Evolutionary conservation across 2,329 filamentous ascomycete genomes (phyloP).

Genomic region (Rugonectria rugulosa): DNA sequence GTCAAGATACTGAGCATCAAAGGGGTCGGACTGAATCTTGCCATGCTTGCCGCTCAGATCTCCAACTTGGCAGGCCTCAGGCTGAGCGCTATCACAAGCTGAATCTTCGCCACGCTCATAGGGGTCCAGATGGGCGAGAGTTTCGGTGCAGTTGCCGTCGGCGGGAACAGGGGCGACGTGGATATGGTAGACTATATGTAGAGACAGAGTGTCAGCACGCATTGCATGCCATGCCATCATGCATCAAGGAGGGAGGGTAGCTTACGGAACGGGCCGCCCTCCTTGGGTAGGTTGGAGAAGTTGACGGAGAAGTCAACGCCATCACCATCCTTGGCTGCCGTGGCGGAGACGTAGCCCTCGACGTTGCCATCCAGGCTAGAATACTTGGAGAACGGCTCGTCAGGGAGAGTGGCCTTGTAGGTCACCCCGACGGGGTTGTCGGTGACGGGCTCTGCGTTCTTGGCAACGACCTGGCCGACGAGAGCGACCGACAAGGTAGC

Average conservation of each 20-base stretch:
- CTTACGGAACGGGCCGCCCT: conserved; percentile 67
- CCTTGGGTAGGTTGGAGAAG: conserved; percentile 65
- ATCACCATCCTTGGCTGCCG: conserved; percentile 55
- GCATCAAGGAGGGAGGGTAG: conserved; percentile 23
- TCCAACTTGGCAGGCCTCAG: conserved; percentile 76
- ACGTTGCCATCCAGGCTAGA: conserved; percentile 60
- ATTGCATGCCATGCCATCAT: neutral
- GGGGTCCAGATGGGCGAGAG: conserved; percentile 75
- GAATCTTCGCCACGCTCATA: conserved; percentile 69
- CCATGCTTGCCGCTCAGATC: conserved; percentile 80
- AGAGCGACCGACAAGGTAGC: conserved; percentile 40
- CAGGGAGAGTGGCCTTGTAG: conserved; percentile 65
- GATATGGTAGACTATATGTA: conserved; percentile 76
- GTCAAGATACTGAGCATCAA: conserved; percentile 61
- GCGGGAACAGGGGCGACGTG: conserved; percentile 69
- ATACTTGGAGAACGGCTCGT: conserved; percentile 57
- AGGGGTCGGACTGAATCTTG: conserved; percentile 60
- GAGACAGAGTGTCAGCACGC: conserved; percentile 27
- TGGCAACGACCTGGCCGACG: conserved; percentile 38
- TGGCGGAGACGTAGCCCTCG: conserved; percentile 59
- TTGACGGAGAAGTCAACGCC: conserved; percentile 64
- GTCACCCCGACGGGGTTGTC: conserved; percentile 63
- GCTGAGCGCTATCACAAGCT: conserved; percentile 63
- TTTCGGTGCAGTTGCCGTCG: conserved; percentile 75
- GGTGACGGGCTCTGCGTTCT: conserved; percentile 58